phyloP scores from a whole-genome alignment of 331 rosid species.

The Malus hybrid region DNA sequence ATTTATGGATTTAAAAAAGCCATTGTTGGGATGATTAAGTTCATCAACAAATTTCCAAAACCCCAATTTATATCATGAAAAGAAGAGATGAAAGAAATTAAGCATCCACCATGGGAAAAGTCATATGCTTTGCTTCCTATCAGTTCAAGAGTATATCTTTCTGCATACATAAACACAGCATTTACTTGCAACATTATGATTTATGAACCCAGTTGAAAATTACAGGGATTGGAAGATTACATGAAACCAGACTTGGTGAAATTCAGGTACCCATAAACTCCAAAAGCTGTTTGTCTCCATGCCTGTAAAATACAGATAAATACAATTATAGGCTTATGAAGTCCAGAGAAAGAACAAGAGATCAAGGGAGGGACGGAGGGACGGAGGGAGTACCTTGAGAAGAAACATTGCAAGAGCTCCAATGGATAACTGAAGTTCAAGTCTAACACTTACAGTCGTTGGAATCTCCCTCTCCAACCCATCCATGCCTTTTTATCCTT shows the following conservation, averaged over 20 bases:
- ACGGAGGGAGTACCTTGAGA: constrained; percentile 39
- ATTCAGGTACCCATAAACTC: constrained; percentile 67
- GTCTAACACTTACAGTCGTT: background rate
- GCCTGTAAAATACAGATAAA: constrained; percentile 27
- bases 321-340: background rate
- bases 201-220: background rate
- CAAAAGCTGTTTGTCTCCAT: constrained; percentile 75
- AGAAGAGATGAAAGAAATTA: background rate
- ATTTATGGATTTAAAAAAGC: background rate
- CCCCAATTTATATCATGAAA: background rate
- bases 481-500: background rate
- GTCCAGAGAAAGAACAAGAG: too few relatives aligned
- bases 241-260: constrained; percentile 80
- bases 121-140: background rate
- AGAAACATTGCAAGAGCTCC: constrained; percentile 52
- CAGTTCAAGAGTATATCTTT: too few relatives aligned
- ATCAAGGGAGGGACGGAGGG: too few relatives aligned
- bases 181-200: background rate
- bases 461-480: background rate
- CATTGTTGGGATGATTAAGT: background rate
- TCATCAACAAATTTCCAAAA: too few relatives aligned
- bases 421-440: constrained; percentile 18
- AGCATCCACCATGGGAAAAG: background rate
- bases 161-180: too few relatives aligned
- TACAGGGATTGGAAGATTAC: constrained; percentile 24